Base-by-base conservation (phyloP, 495 filamentous ascomycete species). In the Daldinia concentrica region DNA sequence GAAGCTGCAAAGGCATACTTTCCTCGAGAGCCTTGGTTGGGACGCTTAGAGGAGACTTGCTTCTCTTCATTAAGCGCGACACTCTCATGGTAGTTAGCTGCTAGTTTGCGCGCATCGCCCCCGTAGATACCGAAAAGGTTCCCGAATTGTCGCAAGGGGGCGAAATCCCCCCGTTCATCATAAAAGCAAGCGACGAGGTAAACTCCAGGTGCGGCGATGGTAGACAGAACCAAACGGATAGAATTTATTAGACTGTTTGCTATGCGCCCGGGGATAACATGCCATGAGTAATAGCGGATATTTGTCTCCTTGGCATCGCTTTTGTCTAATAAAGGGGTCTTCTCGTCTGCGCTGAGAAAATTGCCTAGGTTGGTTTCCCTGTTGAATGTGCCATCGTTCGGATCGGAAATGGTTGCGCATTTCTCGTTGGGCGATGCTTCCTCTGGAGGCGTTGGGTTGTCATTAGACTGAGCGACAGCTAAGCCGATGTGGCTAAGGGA, bases 121-220 rank as follows among this genome's bases (percentile, higher is more conserved):
- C 78, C 76, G 65, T 82, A 76, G 29, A 80, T 77, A 52, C 85
- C 83, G 64, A 87, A 83, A 8, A 92, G 78, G 63, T 85, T 90
- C 60, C 84, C 81, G 11, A 91, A 75, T 37, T 90, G 91, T 57
- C 82, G 78, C 56, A 92, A 76, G 15, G 90, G 87, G 56, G 93
- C 93, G 77, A 97, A 97, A 30, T 84, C 82, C 34, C 94, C 94
- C 66, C 90, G 79, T 30, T 93, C 90, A 72, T 97, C 89, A 78
- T 91, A 93, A 62, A 98, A 88, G 73, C 86, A 93, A 61, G 91
- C 89, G 56, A 93, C 88, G 15, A 95, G 79, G 82, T 94, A 98
- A 39, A 92, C 83, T 2, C 89, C 92, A 5, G 96, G 94, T 1
- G 90, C 87, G 24, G 90, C 85, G 36, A 98, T 78, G 6, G 93